Conservation (phyloP, 2,329 filamentous ascomycete genomes). For the Colletotrichum cuscutae region DNA sequence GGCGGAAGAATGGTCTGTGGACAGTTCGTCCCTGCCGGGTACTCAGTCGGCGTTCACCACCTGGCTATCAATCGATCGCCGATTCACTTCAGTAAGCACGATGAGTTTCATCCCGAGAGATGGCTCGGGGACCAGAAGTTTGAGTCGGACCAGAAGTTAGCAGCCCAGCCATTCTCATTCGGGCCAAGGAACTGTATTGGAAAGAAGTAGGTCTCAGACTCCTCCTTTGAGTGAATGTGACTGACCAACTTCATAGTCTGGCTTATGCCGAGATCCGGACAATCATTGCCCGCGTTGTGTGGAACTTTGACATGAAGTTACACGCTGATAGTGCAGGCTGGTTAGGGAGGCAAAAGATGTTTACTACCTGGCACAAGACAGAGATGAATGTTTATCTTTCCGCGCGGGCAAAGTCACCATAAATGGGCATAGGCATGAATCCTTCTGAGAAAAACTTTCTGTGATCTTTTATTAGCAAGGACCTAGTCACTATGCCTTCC, state of each 20-base stretch:
- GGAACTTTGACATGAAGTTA: slow-evolving; percentile 32
- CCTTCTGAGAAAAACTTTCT: too few relatives aligned
- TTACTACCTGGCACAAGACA: slow-evolving; percentile 31
- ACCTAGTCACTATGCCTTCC: too few relatives aligned
- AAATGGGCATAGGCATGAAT: too few relatives aligned
- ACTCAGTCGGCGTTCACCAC: slow-evolving; percentile 31
- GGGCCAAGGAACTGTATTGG: slow-evolving; percentile 63
- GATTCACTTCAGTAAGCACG: slow-evolving; percentile 19
- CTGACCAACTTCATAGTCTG: not conserved
- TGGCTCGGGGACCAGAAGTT: slow-evolving; percentile 26
- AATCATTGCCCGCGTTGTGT: slow-evolving; percentile 23
- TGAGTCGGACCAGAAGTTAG: slow-evolving; percentile 48
- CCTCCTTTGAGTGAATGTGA: not conserved
- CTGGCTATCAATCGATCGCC: slow-evolving; percentile 46
- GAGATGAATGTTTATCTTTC: slow-evolving; percentile 29
- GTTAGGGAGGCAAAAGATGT: slow-evolving; percentile 41
- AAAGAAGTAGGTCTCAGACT: slow-evolving; percentile 51
- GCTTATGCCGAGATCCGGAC: slow-evolving; percentile 27
- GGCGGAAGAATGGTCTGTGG: slow-evolving; percentile 46
- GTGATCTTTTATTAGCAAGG: too few relatives aligned
- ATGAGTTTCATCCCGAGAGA: slow-evolving; percentile 19
- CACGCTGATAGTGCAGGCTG: slow-evolving; percentile 44
- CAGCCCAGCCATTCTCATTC: slow-evolving; percentile 58
- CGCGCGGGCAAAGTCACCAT: not conserved
- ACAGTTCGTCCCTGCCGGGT: slow-evolving; percentile 48